Base-by-base conservation (phyloP, 805 yeast genomes). In the Starmerella davenportii region DNA sequence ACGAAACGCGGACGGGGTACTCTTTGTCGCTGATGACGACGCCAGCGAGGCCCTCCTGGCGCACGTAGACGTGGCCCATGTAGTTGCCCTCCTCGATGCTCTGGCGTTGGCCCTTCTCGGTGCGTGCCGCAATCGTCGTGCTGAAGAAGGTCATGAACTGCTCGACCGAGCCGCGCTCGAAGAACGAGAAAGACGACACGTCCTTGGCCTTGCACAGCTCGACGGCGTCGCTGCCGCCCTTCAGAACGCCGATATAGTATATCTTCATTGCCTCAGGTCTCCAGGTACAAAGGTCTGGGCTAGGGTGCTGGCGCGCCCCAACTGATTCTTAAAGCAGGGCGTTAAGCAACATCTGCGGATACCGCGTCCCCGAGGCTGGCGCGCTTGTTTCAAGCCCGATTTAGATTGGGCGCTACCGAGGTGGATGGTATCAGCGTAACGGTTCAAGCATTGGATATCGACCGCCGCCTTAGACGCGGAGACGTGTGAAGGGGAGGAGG, bases 1-100 rank as follows among this genome's bases (percentile, higher is more conserved):
- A 87, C 1, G 95, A 96, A 13, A 95, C 96, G 56, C 98, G 71
- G 24, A 82, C 87, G 2, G 96, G 98, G 60, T 90, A 90, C 50
- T 87, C 95, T 58, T 80, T 79, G 58, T 90, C 98, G 34, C 94
- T 73, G 57, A 90, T 79, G 44, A 90, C 62, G 25, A 90, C 93
- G 45, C 93, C 94, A 18, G 93, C 79, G 27, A 87, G 55, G 3
- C 95, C 96, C 58, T 90, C 96, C 19, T 78, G 60, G 49, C 96
- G 70, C 23, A 85, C 75, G 59, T 78, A 90, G 0, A 84, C 87
- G 58, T 90, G 96, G 5, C 94, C 95, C 8, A 81, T 68, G 58
- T 90, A 87, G 60, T 69, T 68, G 40, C 84, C 85, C 59, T 90
- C 95, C 57, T 90, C 95, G 38, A 90, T 79, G 56, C 82, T 71